A percentile compares a stretch with the other conserved stretches of the same genome.
phyloP scores from a whole-genome alignment of 2,329 filamentous ascomycete species.

The Cordyceps fumosorosea region DNA sequence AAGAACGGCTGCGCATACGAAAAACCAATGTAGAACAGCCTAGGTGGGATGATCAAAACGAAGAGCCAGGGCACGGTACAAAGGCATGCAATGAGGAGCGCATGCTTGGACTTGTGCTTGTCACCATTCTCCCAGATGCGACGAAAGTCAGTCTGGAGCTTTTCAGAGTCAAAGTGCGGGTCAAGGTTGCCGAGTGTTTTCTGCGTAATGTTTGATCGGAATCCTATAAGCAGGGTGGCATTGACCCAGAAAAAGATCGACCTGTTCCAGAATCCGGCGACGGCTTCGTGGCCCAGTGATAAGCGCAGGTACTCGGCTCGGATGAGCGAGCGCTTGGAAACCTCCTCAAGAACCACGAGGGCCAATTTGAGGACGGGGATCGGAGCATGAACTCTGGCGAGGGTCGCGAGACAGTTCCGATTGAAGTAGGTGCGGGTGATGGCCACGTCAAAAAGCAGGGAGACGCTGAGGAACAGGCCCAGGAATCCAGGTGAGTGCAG shows the following conservation, averaged over 20 bases:
- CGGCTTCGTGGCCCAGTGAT: not conserved
- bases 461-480: not conserved
- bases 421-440: not conserved
- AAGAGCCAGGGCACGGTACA: not conserved
- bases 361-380: not conserved
- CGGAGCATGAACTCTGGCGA: not conserved
- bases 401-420: not conserved
- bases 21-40: not conserved
- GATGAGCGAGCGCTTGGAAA: not conserved
- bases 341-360: not conserved
- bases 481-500: not conserved
- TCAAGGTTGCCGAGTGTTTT: not conserved
- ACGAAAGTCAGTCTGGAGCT: not conserved
- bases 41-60: not conserved
- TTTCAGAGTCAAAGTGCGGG: not conserved
- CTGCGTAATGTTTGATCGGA: not conserved
- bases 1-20: not conserved
- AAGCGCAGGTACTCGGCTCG: not conserved
- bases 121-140: not conserved
- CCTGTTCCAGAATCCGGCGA: slow-evolving; percentile 2
- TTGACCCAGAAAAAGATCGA: slow-evolving; percentile 5
- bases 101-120: not conserved
- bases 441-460: not conserved
- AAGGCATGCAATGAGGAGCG: not conserved
- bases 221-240: not conserved